Base-by-base conservation (phyloP, 129 eudicot genomes). In the Smallanthus sonchifolius region DNA sequence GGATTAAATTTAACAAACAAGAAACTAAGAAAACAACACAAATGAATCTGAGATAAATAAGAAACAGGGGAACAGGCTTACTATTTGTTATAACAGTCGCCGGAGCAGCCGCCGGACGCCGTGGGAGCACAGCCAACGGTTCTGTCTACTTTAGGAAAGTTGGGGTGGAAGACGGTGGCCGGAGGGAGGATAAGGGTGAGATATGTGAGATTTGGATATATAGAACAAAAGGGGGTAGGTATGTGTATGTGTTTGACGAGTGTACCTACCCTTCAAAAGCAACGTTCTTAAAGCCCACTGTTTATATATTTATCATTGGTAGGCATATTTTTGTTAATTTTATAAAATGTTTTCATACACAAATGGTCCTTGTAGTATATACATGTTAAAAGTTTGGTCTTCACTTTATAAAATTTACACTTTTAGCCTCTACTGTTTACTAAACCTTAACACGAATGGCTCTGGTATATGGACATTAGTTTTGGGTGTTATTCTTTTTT, bases 251-350 rank as follows among this genome's bases (percentile, higher is more conserved):
- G 24, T 64, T 34, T 79, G 74, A 64, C 73, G 49, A 40, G 83
- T 79, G 74, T 56, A 79, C 78, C 83, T 79, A 79, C 68, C 83
- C 78, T 62, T 72, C 39, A 39, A 52, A 49, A 20, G 39, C 15
- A 10, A 48, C 4, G 11, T 11, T 11, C 24, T 30, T 16, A 8
- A 7, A 59, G 65, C 65, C 62, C 65, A 32, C 65, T 17, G 2
- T 30, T 11, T 56, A 20, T 49, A 56, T 20, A 0, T 56, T 20
- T 56, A 56, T 56, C 5, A 56, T 24, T 56, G 35, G 63, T 55
- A 55, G 8, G 62, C 14, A 17, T 17, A 2, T 54, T 54, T 54
- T 17, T 17, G 2, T 10, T 48, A 11, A 10, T 24, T 24, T 24
- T 24, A 24, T 24, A 24, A 24, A 24, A 24, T 24, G 30, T 24